Evolutionary conservation across 805 yeast genomes (phyloP).

Genomic region (Saccharomycopsis amapae): DNA sequence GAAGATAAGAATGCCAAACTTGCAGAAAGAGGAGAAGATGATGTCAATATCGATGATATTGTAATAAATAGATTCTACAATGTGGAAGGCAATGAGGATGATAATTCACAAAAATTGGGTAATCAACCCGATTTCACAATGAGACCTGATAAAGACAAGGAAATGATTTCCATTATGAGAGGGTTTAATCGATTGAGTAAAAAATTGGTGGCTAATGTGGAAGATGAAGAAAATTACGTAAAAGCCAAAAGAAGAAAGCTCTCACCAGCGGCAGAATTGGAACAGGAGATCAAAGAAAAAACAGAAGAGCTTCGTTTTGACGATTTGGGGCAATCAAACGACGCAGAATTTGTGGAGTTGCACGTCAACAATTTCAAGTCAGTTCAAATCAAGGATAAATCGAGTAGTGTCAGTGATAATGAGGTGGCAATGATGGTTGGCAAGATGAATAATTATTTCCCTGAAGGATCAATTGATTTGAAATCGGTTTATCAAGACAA

Average conservation of each 20-base stretch:
- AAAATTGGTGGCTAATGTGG: conserved; percentile 60
- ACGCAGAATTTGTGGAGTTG: conserved; percentile 47
- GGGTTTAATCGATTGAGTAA: conserved; percentile 87
- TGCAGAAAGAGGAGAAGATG: conserved; percentile 24
- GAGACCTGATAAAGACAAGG: conserved; percentile 46
- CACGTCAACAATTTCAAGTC: conserved; percentile 26
- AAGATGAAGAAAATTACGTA: conserved; percentile 35
- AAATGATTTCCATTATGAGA: conserved; percentile 64
- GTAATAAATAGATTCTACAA: conserved; percentile 58
- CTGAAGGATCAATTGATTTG: conserved; percentile 11
- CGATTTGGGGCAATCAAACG: conserved; percentile 44
- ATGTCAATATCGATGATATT: conserved; percentile 30
- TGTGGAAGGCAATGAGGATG: conserved; percentile 71
- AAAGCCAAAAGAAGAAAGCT: conserved; percentile 23
- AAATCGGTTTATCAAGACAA: conserved; percentile 24
- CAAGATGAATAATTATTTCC: conserved; percentile 1
- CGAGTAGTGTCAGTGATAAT: background rate
- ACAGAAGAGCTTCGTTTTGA: conserved; percentile 40
- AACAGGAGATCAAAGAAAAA: conserved; percentile 32
- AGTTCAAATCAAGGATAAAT: background rate
- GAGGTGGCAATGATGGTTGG: background rate
- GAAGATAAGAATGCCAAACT: conserved; percentile 14
- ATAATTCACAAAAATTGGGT: conserved; percentile 69
- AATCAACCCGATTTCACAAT: conserved; percentile 85
- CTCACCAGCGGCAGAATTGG: conserved; percentile 29